Percentiles rank a stretch among this genome's conserved stretches.
Conservation (phyloP, 768 basidiomycete genomes). For the Boletus coccyginus region DNA sequence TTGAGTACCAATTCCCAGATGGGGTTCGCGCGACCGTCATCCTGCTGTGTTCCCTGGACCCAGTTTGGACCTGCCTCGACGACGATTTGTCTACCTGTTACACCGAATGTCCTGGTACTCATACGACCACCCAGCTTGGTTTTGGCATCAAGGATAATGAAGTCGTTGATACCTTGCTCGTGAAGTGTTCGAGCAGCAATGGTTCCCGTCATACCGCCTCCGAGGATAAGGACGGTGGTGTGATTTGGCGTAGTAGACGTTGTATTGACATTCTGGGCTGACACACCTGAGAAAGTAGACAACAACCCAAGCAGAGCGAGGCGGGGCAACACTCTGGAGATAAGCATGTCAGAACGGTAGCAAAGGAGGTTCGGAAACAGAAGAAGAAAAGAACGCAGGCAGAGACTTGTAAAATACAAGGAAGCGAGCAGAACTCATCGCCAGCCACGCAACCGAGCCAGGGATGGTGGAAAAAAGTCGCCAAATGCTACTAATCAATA, state of each 20-base stretch:
- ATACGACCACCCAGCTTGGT: conserved; percentile 63
- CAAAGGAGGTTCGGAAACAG: neutral
- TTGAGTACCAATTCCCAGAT: conserved; percentile 57
- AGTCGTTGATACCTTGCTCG: conserved; percentile 49
- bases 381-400: no score
- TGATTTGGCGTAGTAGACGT: conserved; percentile 6
- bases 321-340: neutral
- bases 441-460: neutral
- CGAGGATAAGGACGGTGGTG: conserved; percentile 53
- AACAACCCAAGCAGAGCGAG: conserved; percentile 4
- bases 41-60: conserved; percentile 53
- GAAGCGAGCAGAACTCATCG: neutral
- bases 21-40: conserved; percentile 53
- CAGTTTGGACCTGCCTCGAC: conserved; percentile 63
- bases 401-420: neutral
- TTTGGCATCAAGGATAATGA: conserved; percentile 59
- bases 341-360: conserved; percentile 10
- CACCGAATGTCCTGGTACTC: conserved; percentile 46
- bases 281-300: neutral
- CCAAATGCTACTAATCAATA: neutral
- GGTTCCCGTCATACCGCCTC: conserved; percentile 64
- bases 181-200: conserved; percentile 62
- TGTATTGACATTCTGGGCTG: conserved; percentile 3
- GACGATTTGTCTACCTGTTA: conserved; percentile 33
- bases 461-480: no score